Base-by-base conservation (phyloP, 768 basidiomycete species). In the Coprinellus aureogranulatus region DNA sequence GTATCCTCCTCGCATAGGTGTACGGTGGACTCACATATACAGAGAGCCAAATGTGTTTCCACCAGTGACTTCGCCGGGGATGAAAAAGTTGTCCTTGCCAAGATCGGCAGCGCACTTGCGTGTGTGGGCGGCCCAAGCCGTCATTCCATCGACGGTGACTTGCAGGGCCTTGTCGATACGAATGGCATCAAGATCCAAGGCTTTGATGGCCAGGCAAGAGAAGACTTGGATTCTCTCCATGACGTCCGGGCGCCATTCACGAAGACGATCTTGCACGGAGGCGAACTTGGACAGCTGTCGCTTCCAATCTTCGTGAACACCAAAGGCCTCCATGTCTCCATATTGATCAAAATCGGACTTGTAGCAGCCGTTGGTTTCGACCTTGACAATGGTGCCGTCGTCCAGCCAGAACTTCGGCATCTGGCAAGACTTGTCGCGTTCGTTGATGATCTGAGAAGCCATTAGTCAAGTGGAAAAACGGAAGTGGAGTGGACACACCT, bases 301-400 rank as follows among this genome's bases (percentile, higher is more conserved):
- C 67, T 96, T 84, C 90, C 86, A 94, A 74, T 92, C 89, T 45
- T 90, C 91, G 73, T 92, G 90, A 28, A 97, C 94, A 87, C 94
- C 94, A 68, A 96, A 96, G 61, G 94, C 94, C 71, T 97, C 94
- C 85, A 93, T 92, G 74, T 97, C 94, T 61, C 94, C 94, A 64
- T 90, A 97, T 59, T 96, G 94, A 72, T 97, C 94, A 64, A 96
- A 95, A 60, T 94, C 92, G 18, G 91, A 94, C 14, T 73, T 68
- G 61, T 87, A 76, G 70, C 94, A 97, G 20, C 94, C 94, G 50
- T 80, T 73, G 14, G 77, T 73, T 54, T 85, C 72, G n/a, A 82
- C 70, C 9, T 81, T 73, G 62, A 90, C 75, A 50, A 84, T 74
- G 0, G 80, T 78, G 23, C 89, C 94, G 61, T 88, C 83, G 50